These are phyloP conservation scores for Aspergillus heteromorphus DNA, from an alignment of 495 filamentous ascomycete genomes.

Conservation along the genomic window DNA sequence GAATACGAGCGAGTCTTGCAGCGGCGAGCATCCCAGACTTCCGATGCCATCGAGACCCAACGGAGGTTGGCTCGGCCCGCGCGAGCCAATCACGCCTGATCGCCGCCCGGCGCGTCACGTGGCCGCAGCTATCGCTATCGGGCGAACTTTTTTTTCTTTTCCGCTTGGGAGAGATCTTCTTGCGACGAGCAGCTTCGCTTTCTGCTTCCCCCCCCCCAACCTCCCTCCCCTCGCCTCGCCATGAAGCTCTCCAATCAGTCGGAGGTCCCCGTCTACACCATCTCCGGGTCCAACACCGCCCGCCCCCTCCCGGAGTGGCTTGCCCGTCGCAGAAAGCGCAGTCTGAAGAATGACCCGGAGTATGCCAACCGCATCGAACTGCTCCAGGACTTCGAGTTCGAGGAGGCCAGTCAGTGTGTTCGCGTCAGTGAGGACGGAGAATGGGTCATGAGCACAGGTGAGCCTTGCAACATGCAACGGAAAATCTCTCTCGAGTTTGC, in stretches of 20 bases:
- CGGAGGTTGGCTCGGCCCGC: slow-evolving; percentile 20
- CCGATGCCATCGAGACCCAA: slow-evolving; percentile 12
- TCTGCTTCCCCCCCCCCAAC: background rate
- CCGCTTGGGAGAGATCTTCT: too few relatives aligned
- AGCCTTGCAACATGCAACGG: too few relatives aligned
- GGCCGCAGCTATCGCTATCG: slow-evolving; percentile 17
- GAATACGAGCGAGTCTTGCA: background rate
- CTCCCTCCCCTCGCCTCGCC: slow-evolving; percentile 10
- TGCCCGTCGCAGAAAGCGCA: slow-evolving; percentile 82
- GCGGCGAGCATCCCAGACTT: slow-evolving; percentile 9
- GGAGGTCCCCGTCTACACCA: slow-evolving; percentile 89
- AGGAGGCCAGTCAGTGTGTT: slow-evolving; percentile 93
- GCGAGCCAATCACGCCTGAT: slow-evolving; percentile 14
- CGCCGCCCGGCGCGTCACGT: slow-evolving; percentile 15
- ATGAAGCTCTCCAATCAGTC: slow-evolving; percentile 92
- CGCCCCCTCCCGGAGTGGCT: slow-evolving; percentile 94
- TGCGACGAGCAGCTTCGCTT: too few relatives aligned
- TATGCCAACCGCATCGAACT: slow-evolving; percentile 92
- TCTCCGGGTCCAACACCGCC: slow-evolving; percentile 86
- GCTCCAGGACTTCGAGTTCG: slow-evolving; percentile 96
- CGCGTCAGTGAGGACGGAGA: slow-evolving; percentile 92
- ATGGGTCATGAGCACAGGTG: slow-evolving; percentile 96
- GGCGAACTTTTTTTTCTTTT: slow-evolving; percentile 12
- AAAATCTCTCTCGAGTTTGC: background rate
- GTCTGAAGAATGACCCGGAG: slow-evolving; percentile 87